Conservation (phyloP, 2,329 filamentous ascomycete genomes). For the Paraphaeosphaeria sporulosa region DNA sequence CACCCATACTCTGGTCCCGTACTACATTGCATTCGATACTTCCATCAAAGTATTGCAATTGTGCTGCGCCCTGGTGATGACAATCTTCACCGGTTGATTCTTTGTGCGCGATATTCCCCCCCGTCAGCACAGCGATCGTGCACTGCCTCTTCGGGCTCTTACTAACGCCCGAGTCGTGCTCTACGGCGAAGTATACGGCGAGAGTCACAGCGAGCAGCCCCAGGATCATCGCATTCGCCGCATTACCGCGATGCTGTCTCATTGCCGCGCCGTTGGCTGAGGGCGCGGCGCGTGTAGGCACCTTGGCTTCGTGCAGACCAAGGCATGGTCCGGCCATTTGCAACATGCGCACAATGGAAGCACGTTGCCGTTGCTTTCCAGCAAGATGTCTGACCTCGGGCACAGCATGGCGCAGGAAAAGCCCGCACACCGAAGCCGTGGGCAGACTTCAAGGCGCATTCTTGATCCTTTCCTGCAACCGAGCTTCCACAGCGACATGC, state of each 20-base stretch:
- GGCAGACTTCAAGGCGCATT: too few relatives aligned
- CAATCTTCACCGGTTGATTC: background rate
- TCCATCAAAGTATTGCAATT: background rate
- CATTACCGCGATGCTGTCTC: background rate
- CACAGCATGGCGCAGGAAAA: too few relatives aligned
- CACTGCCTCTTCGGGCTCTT: background rate
- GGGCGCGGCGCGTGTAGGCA: background rate
- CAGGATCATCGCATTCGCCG: constrained; percentile 13
- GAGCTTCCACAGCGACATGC: too few relatives aligned
- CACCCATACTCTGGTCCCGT: constrained; percentile 1
- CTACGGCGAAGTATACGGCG: background rate
- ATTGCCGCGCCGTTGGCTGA: constrained; percentile 8
- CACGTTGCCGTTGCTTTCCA: too few relatives aligned
- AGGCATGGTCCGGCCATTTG: too few relatives aligned
- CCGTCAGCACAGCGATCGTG: constrained; percentile 1
- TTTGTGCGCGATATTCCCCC: background rate
- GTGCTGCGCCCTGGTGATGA: background rate
- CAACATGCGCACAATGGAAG: too few relatives aligned
- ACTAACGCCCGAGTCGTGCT: background rate
- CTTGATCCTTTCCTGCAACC: too few relatives aligned
- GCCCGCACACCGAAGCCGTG: too few relatives aligned
- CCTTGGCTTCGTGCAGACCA: too few relatives aligned
- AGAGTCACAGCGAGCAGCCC: background rate
- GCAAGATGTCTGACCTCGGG: too few relatives aligned
- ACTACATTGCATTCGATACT: background rate